These are phyloP conservation scores for Rhodotorula diobovata DNA, from an alignment of 768 basidiomycete species.

Conservation along the genomic window DNA sequence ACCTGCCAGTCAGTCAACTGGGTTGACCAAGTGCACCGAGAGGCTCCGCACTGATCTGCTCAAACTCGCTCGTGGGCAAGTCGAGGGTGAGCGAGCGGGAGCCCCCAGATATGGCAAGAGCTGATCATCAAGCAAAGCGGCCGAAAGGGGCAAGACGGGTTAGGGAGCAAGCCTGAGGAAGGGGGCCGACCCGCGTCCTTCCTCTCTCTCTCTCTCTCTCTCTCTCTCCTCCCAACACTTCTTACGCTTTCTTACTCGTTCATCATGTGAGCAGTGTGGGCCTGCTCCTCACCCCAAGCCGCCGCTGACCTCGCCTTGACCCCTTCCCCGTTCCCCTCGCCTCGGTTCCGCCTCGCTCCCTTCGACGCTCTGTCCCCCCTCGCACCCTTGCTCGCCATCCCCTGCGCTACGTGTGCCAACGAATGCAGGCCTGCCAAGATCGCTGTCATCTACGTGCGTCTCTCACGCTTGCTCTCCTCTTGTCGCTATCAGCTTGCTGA, in stretches of 20 bases:
- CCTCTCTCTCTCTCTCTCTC: background rate
- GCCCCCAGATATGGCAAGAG: no score
- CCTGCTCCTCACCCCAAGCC: no score
- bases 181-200: background rate
- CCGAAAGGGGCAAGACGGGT: background rate
- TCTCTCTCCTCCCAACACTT: background rate
- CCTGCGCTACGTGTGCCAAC: slow-evolving; percentile 42
- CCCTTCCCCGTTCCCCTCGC: no score
- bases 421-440: slow-evolving; percentile 14
- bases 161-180: background rate
- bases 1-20: no score
- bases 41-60: no score
- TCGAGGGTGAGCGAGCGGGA: no score
- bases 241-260: no score
- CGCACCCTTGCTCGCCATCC: slow-evolving; percentile 31
- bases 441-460: slow-evolving; percentile 23
- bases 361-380: no score
- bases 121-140: background rate
- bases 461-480: background rate
- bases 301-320: background rate
- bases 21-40: no score
- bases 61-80: no score
- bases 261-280: no score
- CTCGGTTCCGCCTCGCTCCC: no score
- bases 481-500: background rate